Percentiles rank a stretch among this genome's conserved stretches.
Evolutionary conservation across 106 monocot species (phyloP).

Genomic region (Platanthera guangdongensis): DNA sequence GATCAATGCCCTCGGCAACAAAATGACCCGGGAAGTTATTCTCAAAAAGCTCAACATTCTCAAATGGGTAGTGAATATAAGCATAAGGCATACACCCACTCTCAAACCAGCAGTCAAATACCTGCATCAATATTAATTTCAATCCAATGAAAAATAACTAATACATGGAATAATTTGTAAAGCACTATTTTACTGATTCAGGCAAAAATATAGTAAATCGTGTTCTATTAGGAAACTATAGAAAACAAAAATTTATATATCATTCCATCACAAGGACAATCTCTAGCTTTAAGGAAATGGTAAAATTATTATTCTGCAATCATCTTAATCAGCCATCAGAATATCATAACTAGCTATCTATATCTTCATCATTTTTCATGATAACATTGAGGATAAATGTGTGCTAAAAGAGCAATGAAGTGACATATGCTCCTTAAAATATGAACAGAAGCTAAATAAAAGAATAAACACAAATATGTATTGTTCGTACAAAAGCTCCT

Average conservation of each 20-base stretch:
- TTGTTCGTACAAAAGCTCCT: background rate
- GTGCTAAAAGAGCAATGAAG: background rate
- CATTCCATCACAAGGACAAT: background rate
- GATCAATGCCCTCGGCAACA: conserved; percentile 96
- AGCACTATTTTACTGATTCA: background rate
- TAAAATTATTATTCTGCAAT: background rate
- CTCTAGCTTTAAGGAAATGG: background rate
- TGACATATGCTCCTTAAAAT: background rate
- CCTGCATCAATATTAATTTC: conserved; percentile 31
- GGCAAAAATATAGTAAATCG: background rate
- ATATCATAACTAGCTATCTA: background rate
- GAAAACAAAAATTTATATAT: background rate
- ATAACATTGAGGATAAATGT: background rate
- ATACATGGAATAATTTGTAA: background rate
- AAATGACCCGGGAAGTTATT: conserved; percentile 98
- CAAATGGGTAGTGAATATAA: conserved; percentile 98
- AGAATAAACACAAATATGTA: background rate
- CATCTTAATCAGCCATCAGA: background rate
- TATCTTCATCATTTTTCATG: background rate
- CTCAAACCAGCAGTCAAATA: conserved; percentile 99
- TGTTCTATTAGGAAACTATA: background rate
- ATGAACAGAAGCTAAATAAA: too few species aligned
- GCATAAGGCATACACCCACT: conserved; percentile 99
- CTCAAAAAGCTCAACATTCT: conserved; percentile 90
- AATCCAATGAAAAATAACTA: background rate